A percentile compares a stretch with the other conserved stretches of the same genome.
Conservation (phyloP, 352 stramenopile genomes). For the Phytophthora ramorum region DNA sequence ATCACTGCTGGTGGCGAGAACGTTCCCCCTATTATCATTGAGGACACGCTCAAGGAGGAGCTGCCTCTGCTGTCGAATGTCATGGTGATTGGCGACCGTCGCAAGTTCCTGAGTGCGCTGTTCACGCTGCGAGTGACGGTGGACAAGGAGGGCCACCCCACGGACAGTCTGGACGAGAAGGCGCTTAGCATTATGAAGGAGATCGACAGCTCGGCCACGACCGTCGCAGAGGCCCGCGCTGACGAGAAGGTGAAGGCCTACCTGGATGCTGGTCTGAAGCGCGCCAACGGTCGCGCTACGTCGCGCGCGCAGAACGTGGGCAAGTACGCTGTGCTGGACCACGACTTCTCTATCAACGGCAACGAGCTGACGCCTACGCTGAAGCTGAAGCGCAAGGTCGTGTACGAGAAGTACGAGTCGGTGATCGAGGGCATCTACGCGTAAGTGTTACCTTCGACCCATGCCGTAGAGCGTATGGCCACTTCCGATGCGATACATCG, state of each 20-base stretch:
- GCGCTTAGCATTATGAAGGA: slow-evolving; percentile 64
- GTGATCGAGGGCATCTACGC: slow-evolving; percentile 92
- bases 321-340: slow-evolving; percentile 90
- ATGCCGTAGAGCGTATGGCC: slow-evolving; percentile 17
- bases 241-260: slow-evolving; percentile 84
- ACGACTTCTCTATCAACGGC: slow-evolving; percentile 91
- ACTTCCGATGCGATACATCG: slow-evolving; percentile 17
- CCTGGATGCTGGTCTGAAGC: slow-evolving; percentile 78
- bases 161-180: slow-evolving; percentile 80
- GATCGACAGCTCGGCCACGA: slow-evolving; percentile 75
- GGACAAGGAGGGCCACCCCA: slow-evolving; percentile 84
- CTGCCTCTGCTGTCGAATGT: slow-evolving; percentile 89
- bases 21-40: slow-evolving; percentile 92
- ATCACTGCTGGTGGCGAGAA: slow-evolving; percentile 97
- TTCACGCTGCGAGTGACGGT: slow-evolving; percentile 88
- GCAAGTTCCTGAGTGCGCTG: slow-evolving; percentile 92
- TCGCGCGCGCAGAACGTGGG: slow-evolving; percentile 85
- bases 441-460: slow-evolving; percentile 33
- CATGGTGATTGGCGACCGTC: slow-evolving; percentile 94
- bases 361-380: slow-evolving; percentile 97
- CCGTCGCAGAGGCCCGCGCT: slow-evolving; percentile 67
- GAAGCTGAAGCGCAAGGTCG: slow-evolving; percentile 95
- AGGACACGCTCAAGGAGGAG: slow-evolving; percentile 92
- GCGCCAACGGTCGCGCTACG: slow-evolving; percentile 73
- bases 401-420: slow-evolving; percentile 92